Conservation (phyloP, 2,329 filamentous ascomycete species). For the Penicillium thymicola region DNA sequence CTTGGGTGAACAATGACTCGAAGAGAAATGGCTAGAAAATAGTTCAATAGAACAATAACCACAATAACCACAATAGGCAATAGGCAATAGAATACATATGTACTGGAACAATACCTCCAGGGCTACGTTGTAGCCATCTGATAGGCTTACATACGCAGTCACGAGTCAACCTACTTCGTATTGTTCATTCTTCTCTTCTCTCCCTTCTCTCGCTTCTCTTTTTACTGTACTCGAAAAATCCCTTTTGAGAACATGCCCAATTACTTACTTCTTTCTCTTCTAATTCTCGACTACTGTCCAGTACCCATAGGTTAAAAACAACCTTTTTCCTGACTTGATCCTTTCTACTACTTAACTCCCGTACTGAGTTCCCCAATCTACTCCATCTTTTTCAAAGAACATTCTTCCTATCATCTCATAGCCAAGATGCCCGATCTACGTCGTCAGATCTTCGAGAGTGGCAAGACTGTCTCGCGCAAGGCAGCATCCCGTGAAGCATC, state of each 20-base stretch:
- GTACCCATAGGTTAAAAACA: slow-evolving; percentile 1
- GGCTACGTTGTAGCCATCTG: background rate
- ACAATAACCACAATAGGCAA: background rate
- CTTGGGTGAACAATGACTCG: background rate
- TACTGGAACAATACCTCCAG: no score
- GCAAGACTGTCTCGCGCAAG: slow-evolving; percentile 64
- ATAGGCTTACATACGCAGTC: slow-evolving; percentile 5
- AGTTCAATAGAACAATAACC: background rate
- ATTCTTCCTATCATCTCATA: background rate
- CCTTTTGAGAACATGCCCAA: background rate
- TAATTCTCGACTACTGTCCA: background rate
- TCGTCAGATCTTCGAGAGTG: slow-evolving; percentile 61
- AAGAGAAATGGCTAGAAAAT: background rate
- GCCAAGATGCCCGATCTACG: slow-evolving; percentile 48
- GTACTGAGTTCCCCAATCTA: background rate
- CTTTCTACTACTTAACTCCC: background rate
- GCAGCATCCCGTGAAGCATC: slow-evolving; percentile 56
- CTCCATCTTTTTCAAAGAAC: background rate
- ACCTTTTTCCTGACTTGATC: background rate
- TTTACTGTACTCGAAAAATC: background rate
- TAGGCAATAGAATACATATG: no score
- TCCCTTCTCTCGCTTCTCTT: background rate
- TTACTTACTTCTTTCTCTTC: background rate
- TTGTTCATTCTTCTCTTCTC: background rate
- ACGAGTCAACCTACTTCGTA: background rate